Base-by-base conservation (phyloP, 139 green algal species). In the Chlorella sp. region DNA sequence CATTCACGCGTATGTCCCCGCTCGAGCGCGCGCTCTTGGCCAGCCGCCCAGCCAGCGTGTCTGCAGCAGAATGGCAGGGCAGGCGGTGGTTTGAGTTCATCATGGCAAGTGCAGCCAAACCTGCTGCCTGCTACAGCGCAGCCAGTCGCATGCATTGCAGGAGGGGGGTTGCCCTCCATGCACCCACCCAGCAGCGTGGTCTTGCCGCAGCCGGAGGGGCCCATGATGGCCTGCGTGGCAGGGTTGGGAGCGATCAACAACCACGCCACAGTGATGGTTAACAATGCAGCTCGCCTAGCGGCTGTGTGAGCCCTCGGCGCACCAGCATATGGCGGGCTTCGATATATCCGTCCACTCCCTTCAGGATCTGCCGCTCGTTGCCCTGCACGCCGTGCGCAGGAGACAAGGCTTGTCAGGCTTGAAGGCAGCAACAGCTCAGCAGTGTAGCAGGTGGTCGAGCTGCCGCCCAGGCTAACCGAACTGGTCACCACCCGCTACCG, bases 141-240 rank as follows among this genome's bases (percentile, higher is more conserved):
- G n/a, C n/a, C 56, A 20, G 13, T 41, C 14, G 65, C 65, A 34
- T 43, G 34, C 67, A 48, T n/a, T 30, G 67, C 67, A 74, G 67
- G n/a, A 24, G 5, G 65, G 34, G n/a, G n/a, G n/a, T 43, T 51
- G 1, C 16, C 36, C 38, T 76, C 19, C 34, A 16, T 32, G 3
- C 69, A 54, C 38, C 32, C 38, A 46, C 40, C 87, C 36, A 91
- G 80, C 26, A 91, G 65, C 5, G 86, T 90, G 22, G 77, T 81
- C 62, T 92, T 92, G 54, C 89, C 89, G 58, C 78, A 87, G 58
- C 89, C 89, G 30, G 48, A 82, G 32, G 89, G 87, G 20, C 89
- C 89, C 87, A 92, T 92, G 58, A 92, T 88, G 41, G 85, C 85
- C 40, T 91, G 80, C 77, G 44, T 36, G 40, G 69, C n/a, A n/a